Percentiles rank a stretch among this genome's conserved stretches.
Conservation (phyloP, 805 yeast species). For the Hermanozyma aechmeae region DNA sequence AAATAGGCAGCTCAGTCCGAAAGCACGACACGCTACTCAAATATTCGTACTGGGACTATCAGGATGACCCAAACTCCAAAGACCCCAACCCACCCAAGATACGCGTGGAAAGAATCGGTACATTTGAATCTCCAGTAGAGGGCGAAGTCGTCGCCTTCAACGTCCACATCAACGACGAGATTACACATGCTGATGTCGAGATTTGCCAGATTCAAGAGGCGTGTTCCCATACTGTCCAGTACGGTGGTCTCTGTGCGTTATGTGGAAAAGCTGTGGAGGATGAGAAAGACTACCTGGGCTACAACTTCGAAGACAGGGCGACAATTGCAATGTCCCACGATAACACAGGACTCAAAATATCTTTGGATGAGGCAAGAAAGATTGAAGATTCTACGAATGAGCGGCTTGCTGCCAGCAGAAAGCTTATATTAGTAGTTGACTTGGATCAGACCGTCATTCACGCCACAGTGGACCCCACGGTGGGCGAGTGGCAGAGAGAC, state of each 20-base stretch:
- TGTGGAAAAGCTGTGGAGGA: slow-evolving; percentile 75
- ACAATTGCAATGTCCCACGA: slow-evolving; percentile 87
- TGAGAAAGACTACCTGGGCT: slow-evolving; percentile 67
- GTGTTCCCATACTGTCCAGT: slow-evolving; percentile 87
- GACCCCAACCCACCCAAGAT: slow-evolving; percentile 34
- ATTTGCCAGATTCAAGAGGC: slow-evolving; percentile 64
- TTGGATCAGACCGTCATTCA: slow-evolving; percentile 96
- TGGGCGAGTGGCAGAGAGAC: slow-evolving; percentile 92
- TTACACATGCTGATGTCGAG: slow-evolving; percentile 35
- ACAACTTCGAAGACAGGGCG: slow-evolving; percentile 61
- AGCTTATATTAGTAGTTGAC: slow-evolving; percentile 87
- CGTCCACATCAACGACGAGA: slow-evolving; percentile 50
- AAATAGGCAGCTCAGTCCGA: slow-evolving; percentile 35
- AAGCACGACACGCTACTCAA: slow-evolving; percentile 48
- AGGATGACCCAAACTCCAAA: slow-evolving; percentile 41
- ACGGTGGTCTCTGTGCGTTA: slow-evolving; percentile 88
- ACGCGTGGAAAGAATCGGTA: slow-evolving; percentile 60
- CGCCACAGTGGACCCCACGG: slow-evolving; percentile 96
- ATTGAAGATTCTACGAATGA: slow-evolving; percentile 63
- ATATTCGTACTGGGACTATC: slow-evolving; percentile 61
- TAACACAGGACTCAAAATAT: slow-evolving; percentile 72
- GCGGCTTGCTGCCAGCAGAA: slow-evolving; percentile 50
- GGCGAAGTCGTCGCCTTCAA: slow-evolving; percentile 51
- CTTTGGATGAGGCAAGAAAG: slow-evolving; percentile 76
- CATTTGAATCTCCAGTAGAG: slow-evolving; percentile 76